A percentile compares a stretch with the other conserved stretches of the same genome.
phyloP scores from a whole-genome alignment of 2,329 filamentous ascomycete species.

The Knufia petricola region DNA sequence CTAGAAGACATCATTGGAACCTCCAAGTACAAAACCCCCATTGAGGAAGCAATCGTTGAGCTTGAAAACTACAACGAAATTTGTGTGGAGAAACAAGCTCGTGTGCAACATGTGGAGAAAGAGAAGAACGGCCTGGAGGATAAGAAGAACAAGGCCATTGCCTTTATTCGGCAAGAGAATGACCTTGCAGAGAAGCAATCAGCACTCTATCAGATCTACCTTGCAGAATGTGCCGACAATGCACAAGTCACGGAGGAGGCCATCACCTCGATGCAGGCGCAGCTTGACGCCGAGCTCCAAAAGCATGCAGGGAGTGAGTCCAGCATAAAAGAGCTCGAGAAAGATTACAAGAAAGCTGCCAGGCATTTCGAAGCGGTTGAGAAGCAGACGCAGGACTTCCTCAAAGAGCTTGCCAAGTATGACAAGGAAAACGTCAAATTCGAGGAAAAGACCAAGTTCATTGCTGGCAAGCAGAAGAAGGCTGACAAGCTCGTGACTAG shows the following conservation, averaged over 20 bases:
- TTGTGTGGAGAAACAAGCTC: conserved; percentile 86
- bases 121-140: conserved; percentile 88
- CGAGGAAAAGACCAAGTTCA: conserved; percentile 93
- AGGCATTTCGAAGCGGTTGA: conserved; percentile 77
- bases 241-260: conserved; percentile 81
- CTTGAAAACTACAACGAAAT: conserved; percentile 90
- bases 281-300: conserved; percentile 77
- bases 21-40: conserved; percentile 94
- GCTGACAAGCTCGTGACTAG: conserved; percentile 76
- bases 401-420: conserved; percentile 83
- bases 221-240: conserved; percentile 81
- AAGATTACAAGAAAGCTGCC: conserved; percentile 68
- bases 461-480: conserved; percentile 85
- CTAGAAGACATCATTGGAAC: conserved; percentile 98
- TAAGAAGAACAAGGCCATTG: conserved; percentile 90
- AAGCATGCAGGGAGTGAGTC: conserved; percentile 86
- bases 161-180: conserved; percentile 85
- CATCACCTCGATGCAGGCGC: conserved; percentile 77
- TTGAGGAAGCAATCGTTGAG: conserved; percentile 84
- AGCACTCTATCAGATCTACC: conserved; percentile 83
- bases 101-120: conserved; percentile 96
- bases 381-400: conserved; percentile 65
- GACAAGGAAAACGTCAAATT: conserved; percentile 97
- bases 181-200: conserved; percentile 84
- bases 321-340: conserved; percentile 80